Evolutionary conservation across 1,284 basidiomycete species (phyloP).

Genomic region (Papiliotrema laurentii): DNA sequence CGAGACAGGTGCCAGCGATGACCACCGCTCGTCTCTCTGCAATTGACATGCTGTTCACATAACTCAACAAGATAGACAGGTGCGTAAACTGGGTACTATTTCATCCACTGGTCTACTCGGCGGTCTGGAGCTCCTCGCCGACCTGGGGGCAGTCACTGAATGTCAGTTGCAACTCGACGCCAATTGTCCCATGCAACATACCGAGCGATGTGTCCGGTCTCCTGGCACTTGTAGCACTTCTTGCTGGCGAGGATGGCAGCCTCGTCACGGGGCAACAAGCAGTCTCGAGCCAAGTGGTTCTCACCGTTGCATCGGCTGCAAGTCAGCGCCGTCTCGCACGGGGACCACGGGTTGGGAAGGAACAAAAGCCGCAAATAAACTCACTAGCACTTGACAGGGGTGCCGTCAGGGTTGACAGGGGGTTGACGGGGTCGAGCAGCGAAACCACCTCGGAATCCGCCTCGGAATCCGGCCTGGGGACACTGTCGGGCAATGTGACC

Average conservation of each 20-base stretch:
- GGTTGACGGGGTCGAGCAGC: conserved; percentile 8
- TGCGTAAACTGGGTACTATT: not conserved
- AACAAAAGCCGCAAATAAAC: conserved; percentile 8
- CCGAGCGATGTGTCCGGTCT: conserved; percentile 45
- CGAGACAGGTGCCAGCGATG: too few species aligned
- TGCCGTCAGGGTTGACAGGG: conserved; percentile 36
- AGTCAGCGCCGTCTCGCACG: not conserved
- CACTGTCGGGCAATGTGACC: conserved; percentile 43
- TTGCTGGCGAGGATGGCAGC: conserved; percentile 33
- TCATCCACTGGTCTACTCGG: conserved; percentile 12
- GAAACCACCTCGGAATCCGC: conserved; percentile 24
- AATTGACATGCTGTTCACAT: too few species aligned
- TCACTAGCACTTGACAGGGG: conserved; percentile 48
- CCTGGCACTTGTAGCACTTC: conserved; percentile 48
- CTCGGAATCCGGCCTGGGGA: conserved; percentile 11
- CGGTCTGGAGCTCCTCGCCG: conserved; percentile 15
- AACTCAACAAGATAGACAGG: too few species aligned
- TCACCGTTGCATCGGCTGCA: conserved; percentile 46
- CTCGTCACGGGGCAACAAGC: conserved; percentile 44
- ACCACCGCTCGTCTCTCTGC: too few species aligned
- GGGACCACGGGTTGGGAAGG: not conserved
- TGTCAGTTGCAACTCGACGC: not conserved
- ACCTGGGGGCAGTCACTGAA: conserved; percentile 14
- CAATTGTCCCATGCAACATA: conserved; percentile 7
- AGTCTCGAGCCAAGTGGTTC: conserved; percentile 47